phyloP scores from a whole-genome alignment of 2,329 filamentous ascomycete genomes.

The Fusarium sp. region DNA sequence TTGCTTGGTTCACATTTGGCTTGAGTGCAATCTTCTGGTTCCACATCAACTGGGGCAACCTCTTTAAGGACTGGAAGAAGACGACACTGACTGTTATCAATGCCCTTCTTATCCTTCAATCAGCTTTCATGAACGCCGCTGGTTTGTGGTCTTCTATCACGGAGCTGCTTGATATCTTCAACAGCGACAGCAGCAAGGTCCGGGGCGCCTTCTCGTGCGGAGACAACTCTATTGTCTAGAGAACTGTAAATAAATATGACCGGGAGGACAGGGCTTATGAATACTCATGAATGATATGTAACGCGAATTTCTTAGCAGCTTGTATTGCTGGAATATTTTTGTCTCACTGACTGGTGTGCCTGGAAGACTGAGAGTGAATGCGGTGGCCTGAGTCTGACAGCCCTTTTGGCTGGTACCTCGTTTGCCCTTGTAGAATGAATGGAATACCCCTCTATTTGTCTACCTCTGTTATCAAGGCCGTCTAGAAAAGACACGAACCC shows the following conservation, averaged over 20 bases:
- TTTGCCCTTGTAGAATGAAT: no score
- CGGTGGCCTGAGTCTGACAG: no score
- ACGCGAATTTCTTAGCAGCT: no score
- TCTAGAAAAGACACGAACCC: no score
- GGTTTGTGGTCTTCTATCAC: constrained; percentile 54
- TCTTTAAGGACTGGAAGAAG: constrained; percentile 43
- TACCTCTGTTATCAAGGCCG: no score
- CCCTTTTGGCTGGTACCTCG: no score
- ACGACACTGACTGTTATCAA: constrained; percentile 44
- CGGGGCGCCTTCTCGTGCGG: constrained; percentile 53
- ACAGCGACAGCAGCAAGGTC: constrained; percentile 42
- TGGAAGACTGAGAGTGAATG: no score
- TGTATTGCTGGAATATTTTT: no score
- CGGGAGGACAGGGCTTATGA: not conserved
- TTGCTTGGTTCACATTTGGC: constrained; percentile 56
- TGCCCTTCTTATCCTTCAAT: constrained; percentile 49
- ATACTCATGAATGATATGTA: constrained; percentile 20
- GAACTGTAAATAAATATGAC: not conserved
- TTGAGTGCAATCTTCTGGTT: constrained; percentile 55
- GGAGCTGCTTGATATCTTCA: constrained; percentile 50
- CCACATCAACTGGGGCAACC: constrained; percentile 50
- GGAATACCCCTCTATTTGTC: no score
- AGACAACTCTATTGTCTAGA: constrained; percentile 49
- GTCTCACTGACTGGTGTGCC: no score
- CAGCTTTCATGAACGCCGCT: constrained; percentile 54